phyloP scores from a whole-genome alignment of 768 basidiomycete genomes.

The Suillus placidus region DNA sequence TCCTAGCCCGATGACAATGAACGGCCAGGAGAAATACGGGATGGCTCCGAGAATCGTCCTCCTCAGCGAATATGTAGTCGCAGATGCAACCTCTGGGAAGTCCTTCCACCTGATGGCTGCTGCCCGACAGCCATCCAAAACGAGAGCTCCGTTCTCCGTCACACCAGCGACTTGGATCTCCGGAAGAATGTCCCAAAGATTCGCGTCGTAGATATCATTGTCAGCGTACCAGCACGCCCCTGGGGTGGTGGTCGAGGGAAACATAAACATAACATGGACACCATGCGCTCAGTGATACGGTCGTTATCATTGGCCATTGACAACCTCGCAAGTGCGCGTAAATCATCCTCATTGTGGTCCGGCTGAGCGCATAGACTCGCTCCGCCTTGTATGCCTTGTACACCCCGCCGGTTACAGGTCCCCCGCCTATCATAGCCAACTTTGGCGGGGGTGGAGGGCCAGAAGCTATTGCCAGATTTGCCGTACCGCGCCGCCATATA shows the following conservation, averaged over 20 bases:
- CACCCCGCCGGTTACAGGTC: not conserved
- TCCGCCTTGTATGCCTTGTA: slow-evolving; percentile 21
- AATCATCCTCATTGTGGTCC: slow-evolving; percentile 12
- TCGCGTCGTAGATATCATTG: slow-evolving; percentile 16
- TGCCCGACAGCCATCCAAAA: slow-evolving; percentile 21
- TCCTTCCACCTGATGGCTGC: slow-evolving; percentile 23
- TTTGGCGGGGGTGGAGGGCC: not conserved
- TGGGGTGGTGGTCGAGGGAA: slow-evolving; percentile 7
- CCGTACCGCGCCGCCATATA: slow-evolving; percentile 20
- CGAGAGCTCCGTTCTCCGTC: slow-evolving; percentile 17
- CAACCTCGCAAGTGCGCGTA: slow-evolving; percentile 18
- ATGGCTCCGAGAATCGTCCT: slow-evolving; percentile 9
- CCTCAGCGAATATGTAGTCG: slow-evolving; percentile 9
- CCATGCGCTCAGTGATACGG: slow-evolving; percentile 24
- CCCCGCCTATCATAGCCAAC: not conserved
- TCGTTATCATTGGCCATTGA: slow-evolving; percentile 27
- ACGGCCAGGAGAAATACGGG: slow-evolving; percentile 15
- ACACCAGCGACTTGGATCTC: slow-evolving; percentile 23
- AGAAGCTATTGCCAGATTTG: not conserved
- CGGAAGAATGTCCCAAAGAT: slow-evolving; percentile 22
- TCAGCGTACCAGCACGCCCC: slow-evolving; percentile 23
- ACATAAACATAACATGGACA: slow-evolving; percentile 20
- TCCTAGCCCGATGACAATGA: slow-evolving; percentile 4
- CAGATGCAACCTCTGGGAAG: slow-evolving; percentile 18
- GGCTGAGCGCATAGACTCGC: slow-evolving; percentile 22